Conservation (phyloP, 1,139 yeast species). For the Geotrichum restrictum region DNA sequence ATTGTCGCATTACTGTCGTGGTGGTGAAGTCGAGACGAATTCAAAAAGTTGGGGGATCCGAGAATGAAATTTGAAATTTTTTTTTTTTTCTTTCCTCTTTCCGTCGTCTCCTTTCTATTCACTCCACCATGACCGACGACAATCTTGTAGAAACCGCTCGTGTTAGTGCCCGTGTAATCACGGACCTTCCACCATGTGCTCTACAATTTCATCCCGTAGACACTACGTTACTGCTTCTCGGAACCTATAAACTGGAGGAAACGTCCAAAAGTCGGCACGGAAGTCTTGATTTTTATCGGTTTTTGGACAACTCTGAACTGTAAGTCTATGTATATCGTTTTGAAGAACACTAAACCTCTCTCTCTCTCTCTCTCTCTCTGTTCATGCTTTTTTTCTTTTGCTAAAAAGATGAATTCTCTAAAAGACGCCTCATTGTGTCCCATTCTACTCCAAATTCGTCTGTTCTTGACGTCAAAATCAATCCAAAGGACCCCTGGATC, state of each 20-base stretch:
- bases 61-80: no score
- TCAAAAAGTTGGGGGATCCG: no score
- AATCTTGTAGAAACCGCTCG: background rate
- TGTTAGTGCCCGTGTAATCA: constrained; percentile 25
- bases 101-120: background rate
- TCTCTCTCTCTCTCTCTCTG: no score
- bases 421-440: constrained; percentile 27
- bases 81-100: background rate
- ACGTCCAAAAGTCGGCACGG: constrained; percentile 63
- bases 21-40: no score
- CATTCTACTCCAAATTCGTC: constrained; percentile 54
- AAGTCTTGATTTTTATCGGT: constrained; percentile 58
- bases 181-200: constrained; percentile 80
- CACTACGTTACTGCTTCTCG: constrained; percentile 52
- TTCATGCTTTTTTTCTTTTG: no score
- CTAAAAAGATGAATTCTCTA: no score
- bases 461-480: constrained; percentile 67
- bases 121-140: background rate
- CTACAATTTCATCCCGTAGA: constrained; percentile 56
- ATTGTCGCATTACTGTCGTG: no score
- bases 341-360: no score
- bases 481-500: constrained; percentile 48
- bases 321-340: constrained; percentile 3
- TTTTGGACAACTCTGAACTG: constrained; percentile 25
- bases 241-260: constrained; percentile 72